Base-by-base conservation (phyloP, 192 early-diverging fungal genomes). In the Coemansia erecta region DNA sequence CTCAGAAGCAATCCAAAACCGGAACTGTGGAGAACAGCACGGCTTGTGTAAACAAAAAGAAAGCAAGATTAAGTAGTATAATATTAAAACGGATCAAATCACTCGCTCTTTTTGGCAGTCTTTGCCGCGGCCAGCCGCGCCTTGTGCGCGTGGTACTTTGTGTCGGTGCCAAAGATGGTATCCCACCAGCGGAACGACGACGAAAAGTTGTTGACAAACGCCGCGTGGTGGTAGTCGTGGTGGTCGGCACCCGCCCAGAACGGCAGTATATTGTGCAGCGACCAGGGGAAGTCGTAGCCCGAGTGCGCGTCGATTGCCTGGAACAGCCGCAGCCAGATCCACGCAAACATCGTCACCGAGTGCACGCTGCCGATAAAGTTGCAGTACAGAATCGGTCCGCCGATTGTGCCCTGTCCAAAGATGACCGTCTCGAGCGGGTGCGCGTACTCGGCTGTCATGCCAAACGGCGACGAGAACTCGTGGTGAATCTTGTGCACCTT, bases 281-380 rank as follows among this genome's bases (percentile, higher is more conserved):
- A 91, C 94, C 94, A 96, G 28, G 95, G 95, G 62, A 95, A 98
- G 62, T 95, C 91, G 67, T 94, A 98, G 4, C 95, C 95, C 26
- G 90, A 92, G 72, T 98, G 95, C 45, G 90, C 87, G 63, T 94
- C 93, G 24, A 95, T 83, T 17, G 90, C 85, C 76, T 91, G 90
- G 64, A 91, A 82, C 40, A 94, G 76, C 26, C 91, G 82, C 17
- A 94, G 64, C 26, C 79, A 83, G 55, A 95, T 86, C 95, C 95
- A 98, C 31, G 77, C 68, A 53, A 90, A 76, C 78, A 95, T 87
- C n/a, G 90, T 91, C 47, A 93, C 76, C 18, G 93, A 67, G 54
- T 98, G 95, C 42, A 96, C 73, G 46, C 87, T 82, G 55, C 77
- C 68, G 6, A 85, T 83, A 50, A 84, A 63, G 28, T 64, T 58